Conservation (phyloP, 2,329 filamentous ascomycete genomes). For the Pseudogymnoascus verrucosus region DNA sequence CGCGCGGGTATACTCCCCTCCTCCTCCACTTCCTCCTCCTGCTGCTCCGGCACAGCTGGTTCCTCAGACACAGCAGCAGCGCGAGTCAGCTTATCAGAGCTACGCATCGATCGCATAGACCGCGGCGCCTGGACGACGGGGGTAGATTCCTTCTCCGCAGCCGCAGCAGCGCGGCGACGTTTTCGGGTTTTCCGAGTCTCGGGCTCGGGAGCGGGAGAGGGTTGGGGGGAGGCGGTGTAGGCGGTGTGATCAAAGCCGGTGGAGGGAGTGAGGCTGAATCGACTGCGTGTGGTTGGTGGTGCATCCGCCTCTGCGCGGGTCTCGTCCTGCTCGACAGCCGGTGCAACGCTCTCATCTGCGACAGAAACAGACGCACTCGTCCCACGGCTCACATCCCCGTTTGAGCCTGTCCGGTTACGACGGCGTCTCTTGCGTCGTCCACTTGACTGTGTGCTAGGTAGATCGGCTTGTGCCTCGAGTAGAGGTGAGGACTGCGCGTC, state of each 20-base stretch:
- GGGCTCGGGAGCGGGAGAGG: background rate
- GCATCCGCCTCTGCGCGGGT: background rate
- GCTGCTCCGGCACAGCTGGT: background rate
- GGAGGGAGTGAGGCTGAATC: background rate
- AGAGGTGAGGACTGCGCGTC: slow-evolving; percentile 22
- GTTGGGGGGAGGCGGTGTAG: background rate
- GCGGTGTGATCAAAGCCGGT: background rate
- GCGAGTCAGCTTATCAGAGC: background rate
- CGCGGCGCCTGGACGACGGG: background rate
- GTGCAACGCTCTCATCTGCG: background rate
- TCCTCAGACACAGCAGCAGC: background rate
- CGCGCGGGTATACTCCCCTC: background rate
- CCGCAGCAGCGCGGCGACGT: background rate
- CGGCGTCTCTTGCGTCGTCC: background rate
- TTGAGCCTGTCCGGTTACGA: background rate
- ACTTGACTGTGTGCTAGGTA: background rate
- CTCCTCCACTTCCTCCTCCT: background rate
- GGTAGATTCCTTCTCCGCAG: background rate
- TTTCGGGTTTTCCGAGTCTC: background rate
- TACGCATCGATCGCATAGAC: background rate
- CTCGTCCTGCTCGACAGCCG: background rate
- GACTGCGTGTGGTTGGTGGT: background rate
- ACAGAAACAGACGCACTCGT: background rate
- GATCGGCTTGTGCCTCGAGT: background rate
- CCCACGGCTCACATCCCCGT: background rate